Conservation (phyloP, 768 basidiomycete species). For the Tubosaeta sp. region DNA sequence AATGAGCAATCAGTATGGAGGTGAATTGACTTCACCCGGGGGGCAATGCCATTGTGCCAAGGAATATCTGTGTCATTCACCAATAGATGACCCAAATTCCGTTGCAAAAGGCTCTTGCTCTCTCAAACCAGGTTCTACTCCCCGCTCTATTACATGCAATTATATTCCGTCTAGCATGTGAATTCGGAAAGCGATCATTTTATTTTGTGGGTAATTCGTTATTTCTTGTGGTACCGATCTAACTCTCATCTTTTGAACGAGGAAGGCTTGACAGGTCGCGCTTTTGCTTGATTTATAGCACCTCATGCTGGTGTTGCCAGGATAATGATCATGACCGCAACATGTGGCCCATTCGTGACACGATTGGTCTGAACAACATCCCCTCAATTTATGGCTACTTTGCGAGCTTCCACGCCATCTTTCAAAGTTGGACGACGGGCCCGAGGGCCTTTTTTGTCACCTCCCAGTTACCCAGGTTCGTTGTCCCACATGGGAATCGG, state of each 20-base stretch:
- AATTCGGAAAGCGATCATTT: slow-evolving; percentile 46
- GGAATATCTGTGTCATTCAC: too few species aligned
- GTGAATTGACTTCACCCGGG: too few species aligned
- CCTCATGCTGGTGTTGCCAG: slow-evolving; percentile 41
- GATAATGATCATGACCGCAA: slow-evolving; percentile 32
- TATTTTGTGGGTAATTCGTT: slow-evolving; percentile 40
- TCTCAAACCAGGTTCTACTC: slow-evolving; percentile 41
- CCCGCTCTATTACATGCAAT: slow-evolving; percentile 54
- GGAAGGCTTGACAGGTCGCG: slow-evolving; percentile 48
- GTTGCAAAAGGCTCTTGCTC: too few species aligned
- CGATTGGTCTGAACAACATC: slow-evolving; percentile 35
- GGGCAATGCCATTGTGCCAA: too few species aligned
- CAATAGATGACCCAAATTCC: too few species aligned
- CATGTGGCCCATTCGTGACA: slow-evolving; percentile 39
- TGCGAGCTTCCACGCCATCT: slow-evolving; percentile 25
- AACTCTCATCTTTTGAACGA: slow-evolving; percentile 40
- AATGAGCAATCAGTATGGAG: too few species aligned
- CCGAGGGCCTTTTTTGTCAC: slow-evolving; percentile 22
- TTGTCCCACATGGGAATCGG: slow-evolving; percentile 29
- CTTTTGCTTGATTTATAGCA: slow-evolving; percentile 42
- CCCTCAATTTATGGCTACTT: slow-evolving; percentile 45
- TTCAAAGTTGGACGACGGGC: background rate
- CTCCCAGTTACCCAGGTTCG: too few species aligned
- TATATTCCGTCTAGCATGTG: slow-evolving; percentile 46
- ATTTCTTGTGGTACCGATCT: background rate